phyloP scores from a whole-genome alignment of 352 stramenopile genomes.

The Phytophthora aleatoria region DNA sequence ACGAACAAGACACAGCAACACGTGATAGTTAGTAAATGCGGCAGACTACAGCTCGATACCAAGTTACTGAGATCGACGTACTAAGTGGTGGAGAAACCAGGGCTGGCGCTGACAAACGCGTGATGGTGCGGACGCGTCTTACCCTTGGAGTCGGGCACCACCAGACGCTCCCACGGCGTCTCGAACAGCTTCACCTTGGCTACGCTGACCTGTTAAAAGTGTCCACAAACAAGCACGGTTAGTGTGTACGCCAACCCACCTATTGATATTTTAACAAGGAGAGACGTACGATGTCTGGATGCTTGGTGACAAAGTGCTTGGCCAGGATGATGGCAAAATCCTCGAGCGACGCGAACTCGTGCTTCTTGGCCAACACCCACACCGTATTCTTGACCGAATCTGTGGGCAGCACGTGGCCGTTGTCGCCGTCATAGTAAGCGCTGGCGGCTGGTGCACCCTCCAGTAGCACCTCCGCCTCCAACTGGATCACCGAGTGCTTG shows the following conservation, averaged over 20 bases:
- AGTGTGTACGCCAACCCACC: neutral
- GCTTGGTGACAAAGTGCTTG: constrained; percentile 87
- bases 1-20: neutral
- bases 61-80: constrained; percentile 35
- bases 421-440: constrained; percentile 88
- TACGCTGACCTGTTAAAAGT: constrained; percentile 51
- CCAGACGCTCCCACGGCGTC: constrained; percentile 73
- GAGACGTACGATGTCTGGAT: constrained; percentile 69
- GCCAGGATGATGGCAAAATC: constrained; percentile 87
- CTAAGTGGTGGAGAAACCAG: constrained; percentile 62
- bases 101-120: constrained; percentile 69
- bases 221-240: constrained; percentile 4
- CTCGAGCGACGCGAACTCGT: constrained; percentile 87
- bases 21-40: neutral
- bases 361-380: constrained; percentile 87
- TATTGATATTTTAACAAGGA: neutral
- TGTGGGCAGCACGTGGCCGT: constrained; percentile 82
- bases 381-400: constrained; percentile 93
- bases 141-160: constrained; percentile 58
- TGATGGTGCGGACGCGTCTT: constrained; percentile 68
- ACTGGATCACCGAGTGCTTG: constrained; percentile 80
- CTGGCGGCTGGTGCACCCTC: constrained; percentile 74
- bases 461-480: constrained; percentile 85
- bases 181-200: constrained; percentile 81
- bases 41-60: neutral